These are phyloP conservation scores for Filobasidium floriforme DNA, from an alignment of 768 basidiomycete species.

Conservation along the genomic window DNA sequence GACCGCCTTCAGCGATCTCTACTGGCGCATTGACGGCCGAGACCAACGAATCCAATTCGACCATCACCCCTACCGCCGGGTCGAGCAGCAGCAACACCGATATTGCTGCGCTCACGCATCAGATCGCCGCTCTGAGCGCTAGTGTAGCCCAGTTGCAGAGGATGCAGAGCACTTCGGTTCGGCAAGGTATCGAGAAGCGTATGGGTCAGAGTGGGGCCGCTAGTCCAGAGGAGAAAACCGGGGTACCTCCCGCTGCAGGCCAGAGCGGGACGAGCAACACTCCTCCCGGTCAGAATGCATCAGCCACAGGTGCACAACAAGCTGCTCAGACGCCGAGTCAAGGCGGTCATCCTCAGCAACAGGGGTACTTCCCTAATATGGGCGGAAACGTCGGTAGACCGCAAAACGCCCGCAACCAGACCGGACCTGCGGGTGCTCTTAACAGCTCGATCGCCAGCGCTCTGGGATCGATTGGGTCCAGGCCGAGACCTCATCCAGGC, in stretches of 20 bases:
- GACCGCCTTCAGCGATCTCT: neutral
- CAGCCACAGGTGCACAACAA: neutral
- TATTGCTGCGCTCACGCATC: slow-evolving; percentile 34
- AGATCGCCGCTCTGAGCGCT: slow-evolving; percentile 40
- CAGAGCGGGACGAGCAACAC: neutral
- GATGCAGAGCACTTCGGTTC: slow-evolving; percentile 26
- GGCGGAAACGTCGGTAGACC: neutral
- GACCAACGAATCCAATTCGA: neutral
- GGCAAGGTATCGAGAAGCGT: slow-evolving; percentile 11
- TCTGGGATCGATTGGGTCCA: neutral
- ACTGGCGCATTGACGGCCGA: neutral
- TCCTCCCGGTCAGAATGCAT: neutral
- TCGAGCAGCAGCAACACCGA: neutral
- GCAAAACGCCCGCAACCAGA: slow-evolving; percentile 4
- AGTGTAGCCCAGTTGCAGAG: slow-evolving; percentile 43
- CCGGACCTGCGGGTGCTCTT: slow-evolving; percentile 5
- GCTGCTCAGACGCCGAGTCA: neutral
- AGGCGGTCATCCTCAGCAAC: neutral
- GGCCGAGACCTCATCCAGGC: slow-evolving; percentile 11
- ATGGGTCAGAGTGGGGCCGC: neutral
- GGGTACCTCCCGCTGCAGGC: neutral
- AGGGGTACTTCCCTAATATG: slow-evolving; percentile 15
- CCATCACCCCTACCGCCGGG: neutral
- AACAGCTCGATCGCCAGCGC: slow-evolving; percentile 4
- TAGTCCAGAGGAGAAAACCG: neutral